A percentile compares a stretch with the other conserved stretches of the same genome.
Evolutionary conservation across 2,329 filamentous ascomycete species (phyloP).

Genomic region (Reticulascus tulasneorum): DNA sequence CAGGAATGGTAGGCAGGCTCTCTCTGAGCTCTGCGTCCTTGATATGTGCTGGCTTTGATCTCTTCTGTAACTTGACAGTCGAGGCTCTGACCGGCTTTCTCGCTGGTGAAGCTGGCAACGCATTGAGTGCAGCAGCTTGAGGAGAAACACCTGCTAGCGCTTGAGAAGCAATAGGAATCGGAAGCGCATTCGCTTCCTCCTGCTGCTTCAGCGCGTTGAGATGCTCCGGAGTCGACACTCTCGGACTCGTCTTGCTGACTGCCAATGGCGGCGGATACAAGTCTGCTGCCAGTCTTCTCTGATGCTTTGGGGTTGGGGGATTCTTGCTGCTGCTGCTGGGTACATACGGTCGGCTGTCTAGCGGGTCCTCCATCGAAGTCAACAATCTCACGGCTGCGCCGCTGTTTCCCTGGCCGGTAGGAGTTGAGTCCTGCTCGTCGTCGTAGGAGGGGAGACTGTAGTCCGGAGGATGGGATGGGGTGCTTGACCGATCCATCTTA

Average conservation of each 20-base stretch:
- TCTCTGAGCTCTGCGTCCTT: constrained; percentile 29
- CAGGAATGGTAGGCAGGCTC: constrained; percentile 47
- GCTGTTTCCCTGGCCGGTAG: constrained; percentile 38
- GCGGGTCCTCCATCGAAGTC: constrained; percentile 57
- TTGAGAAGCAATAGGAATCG: constrained; percentile 4
- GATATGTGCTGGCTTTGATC: constrained; percentile 21
- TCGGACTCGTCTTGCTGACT: constrained; percentile 19
- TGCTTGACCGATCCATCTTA: constrained; percentile 47
- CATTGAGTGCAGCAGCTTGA: constrained; percentile 15
- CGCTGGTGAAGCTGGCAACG: constrained; percentile 4
- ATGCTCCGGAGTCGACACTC: constrained; percentile 29
- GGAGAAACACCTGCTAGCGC: constrained; percentile 9
- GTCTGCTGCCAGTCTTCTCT: too few relatives aligned
- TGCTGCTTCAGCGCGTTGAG: constrained; percentile 31
- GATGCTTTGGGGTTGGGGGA: not conserved
- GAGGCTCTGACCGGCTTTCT: constrained; percentile 16
- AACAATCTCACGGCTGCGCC: constrained; percentile 55
- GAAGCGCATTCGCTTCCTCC: constrained; percentile 27
- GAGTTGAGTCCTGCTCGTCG: constrained; percentile 47
- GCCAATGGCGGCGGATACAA: constrained; percentile 15
- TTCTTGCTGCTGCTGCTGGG: constrained; percentile 5
- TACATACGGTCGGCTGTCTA: constrained; percentile 54
- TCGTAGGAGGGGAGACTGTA: constrained; percentile 56
- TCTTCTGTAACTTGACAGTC: constrained; percentile 51
- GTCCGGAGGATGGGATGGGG: constrained; percentile 50